These are phyloP conservation scores for Neurospora cerealis DNA, from an alignment of 495 filamentous ascomycete genomes.

Conservation along the genomic window DNA sequence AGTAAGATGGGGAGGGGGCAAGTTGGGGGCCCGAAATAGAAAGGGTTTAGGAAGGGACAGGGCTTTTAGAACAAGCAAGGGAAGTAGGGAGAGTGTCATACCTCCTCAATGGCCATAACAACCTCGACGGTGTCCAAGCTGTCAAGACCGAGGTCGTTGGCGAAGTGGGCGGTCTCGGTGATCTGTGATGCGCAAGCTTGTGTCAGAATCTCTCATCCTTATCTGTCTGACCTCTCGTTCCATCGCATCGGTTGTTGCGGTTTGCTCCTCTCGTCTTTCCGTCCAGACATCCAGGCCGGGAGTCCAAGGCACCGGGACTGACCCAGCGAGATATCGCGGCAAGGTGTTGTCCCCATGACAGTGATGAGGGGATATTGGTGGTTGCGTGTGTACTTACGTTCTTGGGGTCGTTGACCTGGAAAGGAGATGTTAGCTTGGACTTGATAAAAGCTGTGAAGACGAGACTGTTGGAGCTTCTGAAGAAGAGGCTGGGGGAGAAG, in stretches of 20 bases:
- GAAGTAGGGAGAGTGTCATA: constrained; percentile 30
- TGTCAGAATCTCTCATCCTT: constrained; percentile 1
- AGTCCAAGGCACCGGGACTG: not conserved
- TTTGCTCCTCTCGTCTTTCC: not conserved
- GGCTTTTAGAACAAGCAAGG: not conserved
- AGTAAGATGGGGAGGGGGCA: not conserved
- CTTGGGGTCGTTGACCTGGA: constrained; percentile 60
- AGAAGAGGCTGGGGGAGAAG: not conserved
- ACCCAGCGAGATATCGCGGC: not conserved
- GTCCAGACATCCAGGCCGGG: not conserved
- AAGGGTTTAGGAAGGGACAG: not conserved
- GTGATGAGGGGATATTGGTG: not conserved
- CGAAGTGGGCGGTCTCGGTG: constrained; percentile 71
- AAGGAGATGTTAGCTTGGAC: constrained; percentile 13
- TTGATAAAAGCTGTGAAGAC: not conserved
- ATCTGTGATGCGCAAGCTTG: constrained; percentile 48
- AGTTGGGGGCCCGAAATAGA: not conserved
- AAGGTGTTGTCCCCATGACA: not conserved
- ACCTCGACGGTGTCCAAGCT: constrained; percentile 98
- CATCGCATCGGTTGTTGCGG: not conserved
- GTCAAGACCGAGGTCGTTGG: constrained; percentile 92
- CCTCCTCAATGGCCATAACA: constrained; percentile 99
- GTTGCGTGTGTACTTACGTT: constrained; percentile 47
- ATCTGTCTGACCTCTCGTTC: not conserved
- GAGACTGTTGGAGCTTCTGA: not conserved